Conservation (phyloP, 176 grass and related monocot species). For the Triticum urartu region DNA sequence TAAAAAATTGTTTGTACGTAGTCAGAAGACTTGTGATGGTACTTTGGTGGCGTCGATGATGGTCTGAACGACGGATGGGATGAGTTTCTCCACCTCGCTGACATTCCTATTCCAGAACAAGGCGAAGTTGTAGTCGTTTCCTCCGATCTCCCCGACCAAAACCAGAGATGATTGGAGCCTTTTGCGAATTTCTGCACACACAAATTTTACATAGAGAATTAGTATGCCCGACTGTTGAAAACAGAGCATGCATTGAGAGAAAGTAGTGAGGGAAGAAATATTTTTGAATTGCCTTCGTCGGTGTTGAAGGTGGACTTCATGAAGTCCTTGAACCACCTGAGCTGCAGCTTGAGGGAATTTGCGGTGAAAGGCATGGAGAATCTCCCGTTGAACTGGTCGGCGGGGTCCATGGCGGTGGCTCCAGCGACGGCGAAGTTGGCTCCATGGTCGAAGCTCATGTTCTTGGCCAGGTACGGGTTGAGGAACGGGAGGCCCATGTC, state of each 20-base stretch:
- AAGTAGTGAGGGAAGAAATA: not conserved
- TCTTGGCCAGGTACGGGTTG: conserved; percentile 60
- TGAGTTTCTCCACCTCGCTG: conserved; percentile 39
- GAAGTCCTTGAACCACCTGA: conserved; percentile 63
- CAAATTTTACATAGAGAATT: not conserved
- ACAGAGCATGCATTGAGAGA: not conserved
- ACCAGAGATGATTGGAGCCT: conserved; percentile 44
- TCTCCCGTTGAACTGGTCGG: conserved; percentile 21
- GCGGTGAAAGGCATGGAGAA: conserved; percentile 24
- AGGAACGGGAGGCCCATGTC: conserved; percentile 59
- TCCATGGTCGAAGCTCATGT: conserved; percentile 51
- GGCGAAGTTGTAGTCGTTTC: conserved; percentile 93
- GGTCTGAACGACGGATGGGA: conserved; percentile 60
- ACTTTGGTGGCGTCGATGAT: conserved; percentile 66
- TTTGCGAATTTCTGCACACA: conserved; percentile 45
- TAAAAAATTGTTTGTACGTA: not conserved
- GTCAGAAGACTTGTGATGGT: not conserved
- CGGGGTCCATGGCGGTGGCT: conserved; percentile 51
- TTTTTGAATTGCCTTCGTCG: conserved; percentile 3
- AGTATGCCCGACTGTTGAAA: not conserved
- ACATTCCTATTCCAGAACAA: conserved; percentile 44
- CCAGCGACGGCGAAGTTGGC: conserved; percentile 68
- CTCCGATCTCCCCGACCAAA: conserved; percentile 79
- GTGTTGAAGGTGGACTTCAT: conserved; percentile 37
- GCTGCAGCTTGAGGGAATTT: conserved; percentile 56